Conservation (phyloP, 2,329 filamentous ascomycete species). For the Boeremia exigua region DNA sequence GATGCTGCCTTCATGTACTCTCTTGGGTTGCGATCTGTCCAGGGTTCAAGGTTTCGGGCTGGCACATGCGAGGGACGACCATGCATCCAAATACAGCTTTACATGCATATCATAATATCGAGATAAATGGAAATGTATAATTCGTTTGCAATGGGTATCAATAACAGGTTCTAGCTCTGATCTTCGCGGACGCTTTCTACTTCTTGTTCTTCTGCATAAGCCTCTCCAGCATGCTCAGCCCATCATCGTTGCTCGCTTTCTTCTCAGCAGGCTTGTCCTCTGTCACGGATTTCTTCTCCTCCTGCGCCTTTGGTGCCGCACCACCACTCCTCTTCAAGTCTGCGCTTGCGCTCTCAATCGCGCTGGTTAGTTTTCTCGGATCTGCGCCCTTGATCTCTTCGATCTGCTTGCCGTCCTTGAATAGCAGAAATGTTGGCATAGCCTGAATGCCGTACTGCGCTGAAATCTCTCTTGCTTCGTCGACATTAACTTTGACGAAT, state of each 20-base stretch:
- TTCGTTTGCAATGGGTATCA: conserved; percentile 6
- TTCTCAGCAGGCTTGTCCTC: conserved; percentile 23
- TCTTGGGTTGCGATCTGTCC: not conserved
- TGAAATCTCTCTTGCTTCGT: conserved; percentile 58
- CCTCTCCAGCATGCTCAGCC: conserved; percentile 19
- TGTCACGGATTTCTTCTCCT: conserved; percentile 12
- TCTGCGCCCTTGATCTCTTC: conserved; percentile 42
- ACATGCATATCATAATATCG: not conserved
- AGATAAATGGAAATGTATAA: not conserved
- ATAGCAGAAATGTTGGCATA: conserved; percentile 44
- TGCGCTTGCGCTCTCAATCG: conserved; percentile 29
- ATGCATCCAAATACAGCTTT: not conserved
- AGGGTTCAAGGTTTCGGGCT: conserved; percentile 3
- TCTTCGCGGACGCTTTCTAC: not conserved
- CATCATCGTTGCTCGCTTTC: conserved; percentile 44
- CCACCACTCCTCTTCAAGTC: conserved; percentile 10
- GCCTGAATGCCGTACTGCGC: conserved; percentile 58
- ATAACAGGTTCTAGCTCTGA: not conserved
- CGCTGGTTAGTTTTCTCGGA: conserved; percentile 32
- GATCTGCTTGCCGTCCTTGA: conserved; percentile 40
- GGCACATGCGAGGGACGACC: not conserved
- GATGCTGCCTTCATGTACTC: no score
- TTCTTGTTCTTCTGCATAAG: conserved; percentile 18
- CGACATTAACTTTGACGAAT: conserved; percentile 64
- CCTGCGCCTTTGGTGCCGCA: conserved; percentile 11